These are phyloP conservation scores for Diaporthe nobilis DNA, from an alignment of 2,329 filamentous ascomycete genomes.

Conservation along the genomic window DNA sequence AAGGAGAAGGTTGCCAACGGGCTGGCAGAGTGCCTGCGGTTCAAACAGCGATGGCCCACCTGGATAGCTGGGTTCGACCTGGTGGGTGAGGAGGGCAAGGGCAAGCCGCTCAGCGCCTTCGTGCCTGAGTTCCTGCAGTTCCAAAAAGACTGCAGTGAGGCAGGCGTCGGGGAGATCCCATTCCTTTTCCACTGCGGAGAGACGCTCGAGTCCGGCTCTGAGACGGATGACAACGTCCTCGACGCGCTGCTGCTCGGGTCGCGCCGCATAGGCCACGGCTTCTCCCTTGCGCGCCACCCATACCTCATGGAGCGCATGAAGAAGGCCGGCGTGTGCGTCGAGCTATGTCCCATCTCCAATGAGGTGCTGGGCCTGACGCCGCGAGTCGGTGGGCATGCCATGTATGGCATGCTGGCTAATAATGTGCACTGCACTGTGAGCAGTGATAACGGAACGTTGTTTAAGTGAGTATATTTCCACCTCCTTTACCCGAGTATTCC, in stretches of 20 bases:
- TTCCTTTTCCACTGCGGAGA: conserved; percentile 70
- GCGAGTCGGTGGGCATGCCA: conserved; percentile 74
- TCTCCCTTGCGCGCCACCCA: conserved; percentile 76
- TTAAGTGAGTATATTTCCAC: conserved; percentile 63
- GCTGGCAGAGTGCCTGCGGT: conserved; percentile 66
- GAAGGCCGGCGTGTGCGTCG: conserved; percentile 75
- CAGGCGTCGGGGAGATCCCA: conserved; percentile 44
- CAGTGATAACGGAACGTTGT: conserved; percentile 82
- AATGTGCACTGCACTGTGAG: conserved; percentile 81
- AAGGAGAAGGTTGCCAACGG: conserved; percentile 60
- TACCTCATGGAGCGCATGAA: conserved; percentile 77
- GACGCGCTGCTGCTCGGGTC: conserved; percentile 76
- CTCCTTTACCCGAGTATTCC: too few relatives aligned
- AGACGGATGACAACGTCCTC: conserved; percentile 76
- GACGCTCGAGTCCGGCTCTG: conserved; percentile 76
- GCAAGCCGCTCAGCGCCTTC: conserved; percentile 65
- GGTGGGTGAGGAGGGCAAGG: conserved; percentile 70
- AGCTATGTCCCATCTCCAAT: conserved; percentile 84
- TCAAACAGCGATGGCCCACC: conserved; percentile 65
- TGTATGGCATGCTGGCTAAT: conserved; percentile 78
- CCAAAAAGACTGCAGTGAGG: conserved; percentile 57
- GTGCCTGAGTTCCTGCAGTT: conserved; percentile 65
- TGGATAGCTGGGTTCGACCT: conserved; percentile 73
- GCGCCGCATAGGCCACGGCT: conserved; percentile 82
- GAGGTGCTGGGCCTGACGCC: conserved; percentile 80